Base-by-base conservation (phyloP, 83 land plant genomes). In the Diphasiastrum complanatum region DNA sequence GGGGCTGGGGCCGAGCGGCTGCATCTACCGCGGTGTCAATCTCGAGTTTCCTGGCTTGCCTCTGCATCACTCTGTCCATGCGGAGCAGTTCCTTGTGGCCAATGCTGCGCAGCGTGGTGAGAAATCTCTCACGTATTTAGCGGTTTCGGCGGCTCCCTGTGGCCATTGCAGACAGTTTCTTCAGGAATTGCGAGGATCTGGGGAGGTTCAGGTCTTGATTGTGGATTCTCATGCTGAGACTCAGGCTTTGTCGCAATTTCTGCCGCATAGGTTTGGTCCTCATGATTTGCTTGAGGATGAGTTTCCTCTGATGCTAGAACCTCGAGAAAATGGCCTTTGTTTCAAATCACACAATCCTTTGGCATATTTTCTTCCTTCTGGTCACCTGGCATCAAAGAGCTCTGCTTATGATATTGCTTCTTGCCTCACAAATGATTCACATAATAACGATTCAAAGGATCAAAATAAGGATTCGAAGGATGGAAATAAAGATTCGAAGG, bases 121-220 rank as follows among this genome's bases (percentile, higher is more conserved):
- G 72, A 30, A 54, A 45, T 50, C 34, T 27, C 66, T 95, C 67
- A 31, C 32, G 11, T 60, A 60, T 64, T 47, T 95, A 55, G 99
- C 96, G 49, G 99, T 95, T 60, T 95, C 99, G 43, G 75, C 85
- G 57, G 78, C 83, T 51, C 99, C 99, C 22, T 95, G 99, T 70
- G 99, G 99, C 60, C 99, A 95, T 69, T 95, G 99, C 79, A 78
- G 99, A 68, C 99, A 95, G 67, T 95, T 95, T 69, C 74, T 95
- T 35, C 99, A 95, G 67, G 99, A 95, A 58, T 14, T 95, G 64
- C 74, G 87, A 26, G 63, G 43, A 57, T 80, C 86, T 14, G 27
- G 75, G 38, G 73, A 79, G 35, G 62, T 89, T 56, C 37, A 61
- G 31, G 69, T 95, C 71, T 66, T 75, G 63, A 78, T 89, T 67